phyloP scores from a whole-genome alignment of 495 filamentous ascomycete species.

The Penicillium canariense region DNA sequence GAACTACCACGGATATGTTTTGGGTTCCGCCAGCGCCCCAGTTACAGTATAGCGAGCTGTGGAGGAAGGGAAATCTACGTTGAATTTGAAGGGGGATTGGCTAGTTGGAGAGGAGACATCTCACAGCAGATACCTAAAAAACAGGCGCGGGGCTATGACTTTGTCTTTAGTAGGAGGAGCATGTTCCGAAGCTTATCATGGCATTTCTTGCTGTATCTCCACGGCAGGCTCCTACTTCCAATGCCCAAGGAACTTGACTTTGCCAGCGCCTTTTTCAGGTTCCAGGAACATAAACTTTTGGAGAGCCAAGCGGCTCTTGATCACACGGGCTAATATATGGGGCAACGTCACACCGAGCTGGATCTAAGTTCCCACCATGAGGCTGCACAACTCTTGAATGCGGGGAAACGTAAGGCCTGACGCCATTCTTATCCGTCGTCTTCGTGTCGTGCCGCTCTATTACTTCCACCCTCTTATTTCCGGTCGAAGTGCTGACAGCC shows the following conservation, averaged over 20 bases:
- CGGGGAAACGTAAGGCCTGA: background rate
- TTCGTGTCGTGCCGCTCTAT: background rate
- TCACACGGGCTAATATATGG: background rate
- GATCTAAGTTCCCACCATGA: background rate
- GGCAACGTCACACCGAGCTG: background rate
- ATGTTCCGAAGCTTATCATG: too few species aligned
- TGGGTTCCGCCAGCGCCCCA: too few species aligned
- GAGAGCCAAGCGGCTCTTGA: background rate
- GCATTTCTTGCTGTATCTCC: too few species aligned
- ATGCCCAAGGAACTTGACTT: background rate
- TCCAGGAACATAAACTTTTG: background rate
- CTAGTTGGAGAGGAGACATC: too few species aligned
- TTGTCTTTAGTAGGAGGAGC: too few species aligned
- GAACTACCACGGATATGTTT: too few species aligned
- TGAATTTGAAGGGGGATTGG: too few species aligned
- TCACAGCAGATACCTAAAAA: too few species aligned
- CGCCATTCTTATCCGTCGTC: background rate
- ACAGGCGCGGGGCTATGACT: too few species aligned
- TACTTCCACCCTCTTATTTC: background rate
- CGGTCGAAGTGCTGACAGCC: background rate
- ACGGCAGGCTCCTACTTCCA: background rate
- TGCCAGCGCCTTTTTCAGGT: background rate
- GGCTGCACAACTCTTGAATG: background rate
- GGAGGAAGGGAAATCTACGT: too few species aligned
- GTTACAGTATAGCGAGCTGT: too few species aligned